Evolutionary conservation across 2,329 filamentous ascomycete species (phyloP), one percentile per base, ranked within the genome.

Genomic region (Pseudopithomyces maydicus): DNA sequence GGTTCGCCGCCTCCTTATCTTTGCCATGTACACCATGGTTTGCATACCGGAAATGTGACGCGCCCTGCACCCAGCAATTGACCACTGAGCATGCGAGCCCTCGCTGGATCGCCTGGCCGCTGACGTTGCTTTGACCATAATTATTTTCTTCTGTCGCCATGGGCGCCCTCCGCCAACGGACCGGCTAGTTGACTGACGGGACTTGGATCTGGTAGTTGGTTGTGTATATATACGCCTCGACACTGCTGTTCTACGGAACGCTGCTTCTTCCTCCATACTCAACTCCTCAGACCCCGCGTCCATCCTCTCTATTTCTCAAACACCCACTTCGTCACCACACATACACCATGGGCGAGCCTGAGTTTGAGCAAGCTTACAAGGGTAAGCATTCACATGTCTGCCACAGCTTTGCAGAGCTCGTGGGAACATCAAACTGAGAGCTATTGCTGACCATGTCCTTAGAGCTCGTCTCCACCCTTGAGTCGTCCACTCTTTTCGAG

Each of bases 301-400:
- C 17, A n/a, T 29, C 6, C 14, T 46, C 23, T 47, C 12, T 22
- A 29, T 43, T 36, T 17, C 29, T 32, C 20, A 26, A 20, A 45
- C 39, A 56, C 45, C 36, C 38, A 43, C 22, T 39, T 52, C 48
- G 22, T 20, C 35, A 26, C 23, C 14, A 26, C 32, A 50, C 55
- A 48, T 43, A 47, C 58, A 72, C 60, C 64, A 95, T 96, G 91
- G 90, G 92, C 67, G 94, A 98, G 87, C 94, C 95, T 74, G 94
- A 99, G 84, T 98, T 98, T 83, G 88, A 97, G 88, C 94, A 98
- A 87, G 94, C 94, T 74, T 96, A 96, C 87, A 91, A 92, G 79
- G 92, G 92, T 96, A 82, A 74, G 84, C 67, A 43, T 47, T 48
- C 14, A 3, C 35, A 3, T 38, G 8, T 8, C 26, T 29, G 4